phyloP scores from a whole-genome alignment of 2,329 filamentous ascomycete species.

The Tolypocladium nubicola region DNA sequence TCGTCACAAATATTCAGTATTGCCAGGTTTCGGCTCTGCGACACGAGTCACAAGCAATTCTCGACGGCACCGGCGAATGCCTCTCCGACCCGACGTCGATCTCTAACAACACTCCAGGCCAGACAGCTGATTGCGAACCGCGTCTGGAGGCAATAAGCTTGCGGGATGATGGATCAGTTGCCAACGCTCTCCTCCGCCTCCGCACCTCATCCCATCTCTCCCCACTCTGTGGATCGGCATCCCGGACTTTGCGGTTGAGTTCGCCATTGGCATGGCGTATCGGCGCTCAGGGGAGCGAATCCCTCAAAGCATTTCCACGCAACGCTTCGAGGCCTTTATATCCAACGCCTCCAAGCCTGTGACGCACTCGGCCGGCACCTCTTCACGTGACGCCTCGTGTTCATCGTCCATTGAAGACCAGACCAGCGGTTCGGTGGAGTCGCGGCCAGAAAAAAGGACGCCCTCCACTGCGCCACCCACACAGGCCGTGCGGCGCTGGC shows the following conservation, averaged over 20 bases:
- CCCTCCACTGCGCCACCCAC: background rate
- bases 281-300: background rate
- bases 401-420: background rate
- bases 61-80: background rate
- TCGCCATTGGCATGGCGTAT: background rate
- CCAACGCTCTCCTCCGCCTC: background rate
- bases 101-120: background rate
- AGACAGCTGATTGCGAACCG: background rate
- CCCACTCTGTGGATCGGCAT: background rate
- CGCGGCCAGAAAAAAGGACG: background rate
- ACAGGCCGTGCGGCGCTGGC: background rate
- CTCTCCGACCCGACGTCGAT: background rate
- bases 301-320: too few species aligned
- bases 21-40: background rate
- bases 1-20: background rate
- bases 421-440: background rate
- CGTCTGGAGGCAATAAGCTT: background rate
- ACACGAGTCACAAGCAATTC: background rate
- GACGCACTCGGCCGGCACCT: background rate
- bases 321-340: background rate
- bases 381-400: background rate
- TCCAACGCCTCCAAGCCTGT: background rate
- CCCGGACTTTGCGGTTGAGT: background rate
- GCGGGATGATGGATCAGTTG: too few species aligned
- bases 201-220: background rate